Evolutionary conservation across 306 rosid species (phyloP).

Genomic region (Gynostemma pentaphyllum): DNA sequence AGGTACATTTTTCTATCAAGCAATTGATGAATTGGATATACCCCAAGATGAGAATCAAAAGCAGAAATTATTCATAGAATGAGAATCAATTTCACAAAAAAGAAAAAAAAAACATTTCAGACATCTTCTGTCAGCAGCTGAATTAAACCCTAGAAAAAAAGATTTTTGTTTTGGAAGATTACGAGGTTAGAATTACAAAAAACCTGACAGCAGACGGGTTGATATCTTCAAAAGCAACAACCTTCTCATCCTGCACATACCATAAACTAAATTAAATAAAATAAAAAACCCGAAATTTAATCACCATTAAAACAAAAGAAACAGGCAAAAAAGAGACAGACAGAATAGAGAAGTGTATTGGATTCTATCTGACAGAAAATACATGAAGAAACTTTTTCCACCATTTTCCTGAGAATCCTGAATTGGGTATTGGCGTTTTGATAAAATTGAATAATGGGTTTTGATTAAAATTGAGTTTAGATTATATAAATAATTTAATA

Average conservation of each 20-base stretch:
- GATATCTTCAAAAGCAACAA: constrained; percentile 47
- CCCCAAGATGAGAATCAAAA: neutral
- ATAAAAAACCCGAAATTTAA: constrained; percentile 10
- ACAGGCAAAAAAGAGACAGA: constrained; percentile 6
- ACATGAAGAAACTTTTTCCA: constrained; percentile 30
- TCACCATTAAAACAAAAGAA: neutral
- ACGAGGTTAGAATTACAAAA: neutral
- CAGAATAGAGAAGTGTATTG: constrained; percentile 32
- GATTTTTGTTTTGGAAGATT: neutral
- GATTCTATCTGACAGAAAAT: constrained; percentile 41
- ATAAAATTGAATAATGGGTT: neutral
- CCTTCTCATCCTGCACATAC: constrained; percentile 43
- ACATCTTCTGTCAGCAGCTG: neutral
- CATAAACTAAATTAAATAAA: constrained; percentile 13
- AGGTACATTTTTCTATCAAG: neutral
- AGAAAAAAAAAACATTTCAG: neutral
- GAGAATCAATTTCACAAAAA: neutral
- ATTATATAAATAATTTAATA: neutral
- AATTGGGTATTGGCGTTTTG: neutral
- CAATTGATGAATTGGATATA: neutral
- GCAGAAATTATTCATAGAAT: neutral
- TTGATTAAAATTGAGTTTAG: neutral
- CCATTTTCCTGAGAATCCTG: constrained; percentile 26
- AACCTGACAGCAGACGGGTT: constrained; percentile 60
- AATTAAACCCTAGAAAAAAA: neutral